phyloP scores from a whole-genome alignment of 2,329 filamentous ascomycete genomes.

The Acrocalymma vagum region DNA sequence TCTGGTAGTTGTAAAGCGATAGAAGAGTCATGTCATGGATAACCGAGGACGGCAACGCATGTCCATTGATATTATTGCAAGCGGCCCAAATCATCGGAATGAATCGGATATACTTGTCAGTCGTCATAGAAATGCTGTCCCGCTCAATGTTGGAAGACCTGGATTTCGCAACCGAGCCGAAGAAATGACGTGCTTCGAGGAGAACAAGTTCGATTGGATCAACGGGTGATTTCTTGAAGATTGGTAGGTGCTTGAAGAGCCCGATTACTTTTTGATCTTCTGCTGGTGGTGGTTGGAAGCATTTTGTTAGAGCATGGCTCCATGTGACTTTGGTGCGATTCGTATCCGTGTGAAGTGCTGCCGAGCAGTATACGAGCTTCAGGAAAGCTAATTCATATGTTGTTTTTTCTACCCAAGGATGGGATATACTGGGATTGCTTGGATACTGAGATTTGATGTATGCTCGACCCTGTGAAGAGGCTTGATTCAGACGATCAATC shows the following conservation, averaged over 20 bases:
- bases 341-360: slow-evolving; percentile 32
- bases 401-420: slow-evolving; percentile 37
- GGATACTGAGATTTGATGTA: not conserved
- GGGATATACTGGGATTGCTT: slow-evolving; percentile 1
- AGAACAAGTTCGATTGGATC: slow-evolving; percentile 4
- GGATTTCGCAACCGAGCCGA: not conserved
- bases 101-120: slow-evolving; percentile 31
- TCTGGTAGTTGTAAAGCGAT: slow-evolving; percentile 32
- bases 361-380: slow-evolving; percentile 31
- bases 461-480: slow-evolving; percentile 1
- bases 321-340: too few relatives aligned
- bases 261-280: not conserved
- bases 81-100: slow-evolving; percentile 36
- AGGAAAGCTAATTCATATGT: slow-evolving; percentile 16
- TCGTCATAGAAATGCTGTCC: slow-evolving; percentile 1
- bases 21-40: slow-evolving; percentile 38
- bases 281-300: too few relatives aligned
- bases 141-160: not conserved
- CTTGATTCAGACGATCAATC: not conserved
- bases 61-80: slow-evolving; percentile 17
- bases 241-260: not conserved
- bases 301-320: too few relatives aligned
- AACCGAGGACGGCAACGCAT: slow-evolving; percentile 3
- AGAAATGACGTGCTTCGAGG: not conserved
- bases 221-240: not conserved